Evolutionary conservation across 352 stramenopile genomes (phyloP).

Genomic region (Phytopythium aichiense): DNA sequence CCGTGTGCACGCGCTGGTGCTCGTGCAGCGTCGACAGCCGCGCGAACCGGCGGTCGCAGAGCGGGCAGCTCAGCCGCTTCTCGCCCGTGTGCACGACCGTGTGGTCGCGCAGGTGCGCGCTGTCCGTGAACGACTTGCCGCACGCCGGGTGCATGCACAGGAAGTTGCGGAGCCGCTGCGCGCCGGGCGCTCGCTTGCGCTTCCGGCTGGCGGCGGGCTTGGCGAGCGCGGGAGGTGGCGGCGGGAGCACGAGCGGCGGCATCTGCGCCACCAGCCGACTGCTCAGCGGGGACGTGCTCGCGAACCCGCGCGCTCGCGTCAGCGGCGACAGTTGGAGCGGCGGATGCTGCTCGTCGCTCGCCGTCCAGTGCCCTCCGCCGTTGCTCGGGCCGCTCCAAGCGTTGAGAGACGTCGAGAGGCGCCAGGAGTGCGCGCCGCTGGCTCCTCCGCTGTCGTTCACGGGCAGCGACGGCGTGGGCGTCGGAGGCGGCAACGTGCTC

Average conservation of each 20-base stretch:
- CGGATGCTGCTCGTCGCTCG: background rate
- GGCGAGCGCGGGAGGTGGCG: background rate
- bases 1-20: conserved; percentile 65
- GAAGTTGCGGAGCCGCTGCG: conserved; percentile 63
- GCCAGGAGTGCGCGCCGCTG: background rate
- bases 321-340: background rate
- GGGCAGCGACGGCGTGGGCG: background rate
- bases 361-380: background rate
- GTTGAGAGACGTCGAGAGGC: background rate
- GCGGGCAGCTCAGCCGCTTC: conserved; percentile 46
- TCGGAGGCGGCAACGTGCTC: background rate
- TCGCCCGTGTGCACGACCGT: conserved; percentile 72
- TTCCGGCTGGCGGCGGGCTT: conserved; percentile 16
- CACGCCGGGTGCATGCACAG: conserved; percentile 62
- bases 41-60: conserved; percentile 49
- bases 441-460: background rate
- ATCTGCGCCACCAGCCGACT: background rate
- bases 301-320: background rate
- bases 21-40: conserved; percentile 54
- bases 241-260: conserved; percentile 13
- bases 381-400: background rate
- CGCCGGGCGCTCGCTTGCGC: conserved; percentile 33
- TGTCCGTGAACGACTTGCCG: conserved; percentile 69
- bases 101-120: conserved; percentile 61
- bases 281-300: background rate